These are phyloP conservation scores for Lipomyces oligophaga DNA, from an alignment of 805 yeast genomes.

Conservation along the genomic window DNA sequence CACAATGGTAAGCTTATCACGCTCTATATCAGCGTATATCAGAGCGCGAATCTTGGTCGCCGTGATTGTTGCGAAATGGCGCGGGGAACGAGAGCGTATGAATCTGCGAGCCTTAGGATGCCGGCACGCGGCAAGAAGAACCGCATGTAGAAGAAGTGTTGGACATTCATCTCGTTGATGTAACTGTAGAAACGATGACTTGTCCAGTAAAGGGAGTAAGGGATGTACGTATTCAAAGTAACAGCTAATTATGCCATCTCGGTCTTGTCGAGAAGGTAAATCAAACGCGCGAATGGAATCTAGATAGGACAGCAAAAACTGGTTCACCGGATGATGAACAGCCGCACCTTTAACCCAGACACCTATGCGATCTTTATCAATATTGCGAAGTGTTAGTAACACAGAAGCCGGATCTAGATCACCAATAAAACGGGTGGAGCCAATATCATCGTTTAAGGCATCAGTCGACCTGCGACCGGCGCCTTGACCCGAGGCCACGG, in stretches of 20 bases:
- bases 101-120: constrained; percentile 39
- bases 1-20: constrained; percentile 40
- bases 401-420: constrained; percentile 25
- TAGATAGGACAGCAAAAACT: constrained; percentile 37
- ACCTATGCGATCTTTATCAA: constrained; percentile 31
- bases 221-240: constrained; percentile 44
- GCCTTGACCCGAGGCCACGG: background rate
- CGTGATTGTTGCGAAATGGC: constrained; percentile 36
- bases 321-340: constrained; percentile 34
- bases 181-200: constrained; percentile 40
- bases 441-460: constrained; percentile 3
- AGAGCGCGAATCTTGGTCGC: constrained; percentile 40
- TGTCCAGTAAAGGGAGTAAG: constrained; percentile 44
- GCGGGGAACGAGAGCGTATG: constrained; percentile 34
- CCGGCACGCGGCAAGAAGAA: constrained; percentile 43
- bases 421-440: constrained; percentile 23
- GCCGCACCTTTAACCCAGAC: constrained; percentile 39
- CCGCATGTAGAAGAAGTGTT: constrained; percentile 43
- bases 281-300: constrained; percentile 42
- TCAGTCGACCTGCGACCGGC: background rate
- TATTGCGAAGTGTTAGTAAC: constrained; percentile 15
- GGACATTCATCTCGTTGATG: constrained; percentile 41
- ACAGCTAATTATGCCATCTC: constrained; percentile 39
- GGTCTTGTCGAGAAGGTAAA: constrained; percentile 36
- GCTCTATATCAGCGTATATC: constrained; percentile 41